Evolutionary conservation across 2,329 filamentous ascomycete genomes (phyloP).

Genomic region (Pleoardoris graminearum): DNA sequence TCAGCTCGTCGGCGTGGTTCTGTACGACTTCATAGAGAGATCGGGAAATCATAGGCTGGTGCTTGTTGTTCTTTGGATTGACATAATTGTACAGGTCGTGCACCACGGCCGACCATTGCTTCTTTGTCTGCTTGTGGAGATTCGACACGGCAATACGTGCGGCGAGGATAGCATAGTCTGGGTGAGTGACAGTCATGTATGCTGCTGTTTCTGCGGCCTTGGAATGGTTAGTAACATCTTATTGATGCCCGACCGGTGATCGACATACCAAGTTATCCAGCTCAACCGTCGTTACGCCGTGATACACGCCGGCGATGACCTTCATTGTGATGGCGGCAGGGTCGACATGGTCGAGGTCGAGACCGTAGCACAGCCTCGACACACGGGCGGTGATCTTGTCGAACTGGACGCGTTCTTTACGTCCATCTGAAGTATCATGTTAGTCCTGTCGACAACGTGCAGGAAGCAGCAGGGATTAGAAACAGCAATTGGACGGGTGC

Average conservation of each 20-base stretch:
- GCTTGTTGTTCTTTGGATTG: slow-evolving; percentile 85
- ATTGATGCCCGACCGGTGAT: slow-evolving; percentile 14
- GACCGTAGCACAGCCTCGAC: slow-evolving; percentile 94
- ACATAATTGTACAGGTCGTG: slow-evolving; percentile 93
- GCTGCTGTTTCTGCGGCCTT: slow-evolving; percentile 97
- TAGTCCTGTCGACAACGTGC: slow-evolving; percentile 30
- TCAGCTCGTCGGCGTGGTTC: slow-evolving; percentile 94
- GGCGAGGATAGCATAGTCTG: slow-evolving; percentile 97
- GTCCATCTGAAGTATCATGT: slow-evolving; percentile 72
- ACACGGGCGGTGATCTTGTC: slow-evolving; percentile 99
- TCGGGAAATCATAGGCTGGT: slow-evolving; percentile 93
- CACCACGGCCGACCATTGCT: slow-evolving; percentile 97
- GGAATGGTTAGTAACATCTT: slow-evolving; percentile 15
- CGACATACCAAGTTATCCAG: slow-evolving; percentile 87
- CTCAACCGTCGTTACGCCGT: slow-evolving; percentile 94
- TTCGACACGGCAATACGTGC: slow-evolving; percentile 99
- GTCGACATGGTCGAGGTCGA: slow-evolving; percentile 94
- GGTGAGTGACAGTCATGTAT: slow-evolving; percentile 99
- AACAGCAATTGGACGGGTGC: slow-evolving; percentile 13
- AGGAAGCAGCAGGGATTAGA: slow-evolving; percentile 15
- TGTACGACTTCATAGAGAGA: slow-evolving; percentile 90
- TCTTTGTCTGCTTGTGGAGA: slow-evolving; percentile 99
- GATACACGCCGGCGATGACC: slow-evolving; percentile 98
- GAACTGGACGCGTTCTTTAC: slow-evolving; percentile 99
- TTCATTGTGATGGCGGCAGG: slow-evolving; percentile 98